phyloP scores from a whole-genome alignment of 2,329 filamentous ascomycete species.

The Nakataea oryzae region DNA sequence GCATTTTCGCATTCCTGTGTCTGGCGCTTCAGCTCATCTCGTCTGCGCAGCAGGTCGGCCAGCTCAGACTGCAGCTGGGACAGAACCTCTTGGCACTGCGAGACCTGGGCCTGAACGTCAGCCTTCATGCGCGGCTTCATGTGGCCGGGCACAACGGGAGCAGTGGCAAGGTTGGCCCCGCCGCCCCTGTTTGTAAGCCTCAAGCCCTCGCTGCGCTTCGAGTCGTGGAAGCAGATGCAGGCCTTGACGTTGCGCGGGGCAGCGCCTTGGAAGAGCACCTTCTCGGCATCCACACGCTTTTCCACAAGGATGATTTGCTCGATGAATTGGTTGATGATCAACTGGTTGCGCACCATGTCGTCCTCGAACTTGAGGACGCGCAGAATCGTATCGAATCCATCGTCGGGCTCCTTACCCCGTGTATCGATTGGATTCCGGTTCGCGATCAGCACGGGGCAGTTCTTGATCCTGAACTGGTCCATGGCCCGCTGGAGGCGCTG shows the following conservation, averaged over 20 bases:
- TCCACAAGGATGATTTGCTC: conserved; percentile 78
- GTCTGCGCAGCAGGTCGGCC: conserved; percentile 27
- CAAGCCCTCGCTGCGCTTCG: conserved; percentile 46
- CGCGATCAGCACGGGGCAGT: conserved; percentile 54
- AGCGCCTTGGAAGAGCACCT: conserved; percentile 54
- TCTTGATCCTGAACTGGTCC: conserved; percentile 36
- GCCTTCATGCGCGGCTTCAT: conserved; percentile 66
- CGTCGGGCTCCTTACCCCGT: conserved; percentile 61
- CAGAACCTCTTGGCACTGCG: conserved; percentile 35
- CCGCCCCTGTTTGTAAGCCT: conserved; percentile 38
- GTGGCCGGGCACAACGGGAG: conserved; percentile 29
- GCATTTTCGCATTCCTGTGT: conserved; percentile 18
- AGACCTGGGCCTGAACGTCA: conserved; percentile 58
- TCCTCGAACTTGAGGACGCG: conserved; percentile 75
- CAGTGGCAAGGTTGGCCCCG: conserved; percentile 19
- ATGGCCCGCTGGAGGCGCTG: conserved; percentile 57
- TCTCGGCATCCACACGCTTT: conserved; percentile 53
- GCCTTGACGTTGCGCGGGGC: conserved; percentile 60
- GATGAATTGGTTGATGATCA: conserved; percentile 74
- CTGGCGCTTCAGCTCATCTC: conserved; percentile 36
- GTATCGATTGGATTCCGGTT: conserved; percentile 45
- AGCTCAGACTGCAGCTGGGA: conserved; percentile 46
- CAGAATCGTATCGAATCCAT: conserved; percentile 64
- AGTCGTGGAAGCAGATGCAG: conserved; percentile 60
- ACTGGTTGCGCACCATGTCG: conserved; percentile 63